Percentiles rank a stretch among this genome's conserved stretches.
Conservation (phyloP, 495 filamentous ascomycete species). For the Penicillium paxilli region DNA sequence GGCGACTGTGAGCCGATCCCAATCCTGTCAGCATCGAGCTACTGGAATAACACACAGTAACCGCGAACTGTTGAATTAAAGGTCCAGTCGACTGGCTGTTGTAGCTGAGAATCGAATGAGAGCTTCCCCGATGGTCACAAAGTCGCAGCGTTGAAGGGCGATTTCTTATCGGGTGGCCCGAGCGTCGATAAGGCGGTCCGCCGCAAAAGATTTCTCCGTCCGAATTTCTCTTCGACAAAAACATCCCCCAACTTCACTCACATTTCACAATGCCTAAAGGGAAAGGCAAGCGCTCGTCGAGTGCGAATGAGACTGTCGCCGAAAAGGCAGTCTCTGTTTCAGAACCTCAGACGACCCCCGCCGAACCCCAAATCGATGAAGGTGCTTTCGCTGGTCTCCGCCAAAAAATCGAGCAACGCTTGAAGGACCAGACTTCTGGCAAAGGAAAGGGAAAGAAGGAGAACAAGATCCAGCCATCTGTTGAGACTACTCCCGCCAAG, state of each 20-base stretch:
- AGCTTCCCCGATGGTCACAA: constrained; percentile 1
- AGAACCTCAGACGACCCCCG: constrained; percentile 22
- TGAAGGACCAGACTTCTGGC: constrained; percentile 46
- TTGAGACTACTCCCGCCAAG: constrained; percentile 18
- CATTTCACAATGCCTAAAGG: constrained; percentile 36
- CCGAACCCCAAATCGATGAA: constrained; percentile 56
- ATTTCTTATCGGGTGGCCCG: constrained; percentile 34
- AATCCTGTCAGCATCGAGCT: constrained; percentile 12
- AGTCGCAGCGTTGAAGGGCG: constrained; percentile 15
- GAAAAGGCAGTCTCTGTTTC: constrained; percentile 18
- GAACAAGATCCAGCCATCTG: constrained; percentile 22
- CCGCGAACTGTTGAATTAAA: background rate
- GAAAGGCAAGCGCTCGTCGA: constrained; percentile 42
- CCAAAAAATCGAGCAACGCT: constrained; percentile 59
- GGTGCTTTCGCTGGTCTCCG: constrained; percentile 62
- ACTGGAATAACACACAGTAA: background rate
- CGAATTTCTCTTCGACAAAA: constrained; percentile 23
- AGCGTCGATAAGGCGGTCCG: constrained; percentile 33
- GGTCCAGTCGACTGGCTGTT: background rate
- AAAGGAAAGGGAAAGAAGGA: constrained; percentile 48
- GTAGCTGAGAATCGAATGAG: constrained; percentile 4
- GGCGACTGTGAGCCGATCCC: constrained; percentile 4
- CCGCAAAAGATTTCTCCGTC: constrained; percentile 37
- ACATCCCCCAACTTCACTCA: constrained; percentile 11
- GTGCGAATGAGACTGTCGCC: constrained; percentile 25